These are phyloP conservation scores for Suhomyces sp. DNA, from an alignment of 805 yeast genomes.

Conservation along the genomic window DNA sequence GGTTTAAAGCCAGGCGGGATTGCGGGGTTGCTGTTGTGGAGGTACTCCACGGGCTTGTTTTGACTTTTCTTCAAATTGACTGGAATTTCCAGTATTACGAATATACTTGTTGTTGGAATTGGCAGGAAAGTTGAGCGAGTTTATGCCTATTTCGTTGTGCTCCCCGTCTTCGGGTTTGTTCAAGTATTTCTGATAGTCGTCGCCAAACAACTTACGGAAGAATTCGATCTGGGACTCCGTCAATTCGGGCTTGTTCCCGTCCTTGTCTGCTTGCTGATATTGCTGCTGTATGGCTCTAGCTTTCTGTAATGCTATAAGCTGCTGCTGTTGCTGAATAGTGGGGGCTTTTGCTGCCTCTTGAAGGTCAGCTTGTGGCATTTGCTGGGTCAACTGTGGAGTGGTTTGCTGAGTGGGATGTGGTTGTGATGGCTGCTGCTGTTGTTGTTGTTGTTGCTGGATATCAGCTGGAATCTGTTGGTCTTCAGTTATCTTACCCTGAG, in stretches of 20 bases:
- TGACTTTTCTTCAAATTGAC: conserved; percentile 1
- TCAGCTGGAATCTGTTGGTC: conserved; percentile 20
- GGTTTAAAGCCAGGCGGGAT: conserved; percentile 8
- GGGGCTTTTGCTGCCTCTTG: background rate
- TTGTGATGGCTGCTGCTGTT: conserved; percentile 6
- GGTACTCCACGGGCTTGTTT: conserved; percentile 5
- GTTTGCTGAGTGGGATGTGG: conserved; percentile 2
- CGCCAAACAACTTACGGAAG: background rate
- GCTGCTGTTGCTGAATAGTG: conserved; percentile 6
- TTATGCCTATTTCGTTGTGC: background rate
- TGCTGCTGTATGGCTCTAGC: conserved; percentile 11
- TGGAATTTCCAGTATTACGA: background rate
- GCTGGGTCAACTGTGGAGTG: conserved; percentile 12
- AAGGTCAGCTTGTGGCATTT: conserved; percentile 6
- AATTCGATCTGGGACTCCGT: background rate
- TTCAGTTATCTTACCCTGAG: conserved; percentile 34
- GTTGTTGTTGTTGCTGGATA: conserved; percentile 14
- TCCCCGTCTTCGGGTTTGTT: background rate
- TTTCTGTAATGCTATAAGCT: conserved; percentile 5
- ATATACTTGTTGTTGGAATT: conserved; percentile 2
- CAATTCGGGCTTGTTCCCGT: background rate
- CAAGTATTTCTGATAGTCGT: background rate
- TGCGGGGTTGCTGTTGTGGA: conserved; percentile 13
- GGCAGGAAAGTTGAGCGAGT: background rate
- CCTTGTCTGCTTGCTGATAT: conserved; percentile 19